Evolutionary conservation across 208 protist species (phyloP).

Genomic region (Tritrichomonas foetus): DNA sequence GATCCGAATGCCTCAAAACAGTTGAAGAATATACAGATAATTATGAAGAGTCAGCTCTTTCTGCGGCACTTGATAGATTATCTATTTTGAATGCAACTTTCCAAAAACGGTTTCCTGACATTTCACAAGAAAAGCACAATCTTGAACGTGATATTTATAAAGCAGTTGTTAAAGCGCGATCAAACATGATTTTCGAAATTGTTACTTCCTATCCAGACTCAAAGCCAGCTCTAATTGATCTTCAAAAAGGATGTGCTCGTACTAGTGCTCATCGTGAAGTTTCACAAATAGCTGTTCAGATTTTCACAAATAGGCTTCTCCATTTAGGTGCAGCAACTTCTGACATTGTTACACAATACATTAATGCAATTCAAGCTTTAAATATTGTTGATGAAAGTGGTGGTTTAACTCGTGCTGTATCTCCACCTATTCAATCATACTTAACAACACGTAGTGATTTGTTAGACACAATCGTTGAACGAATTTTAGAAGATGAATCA

Average conservation of each 20-base stretch:
- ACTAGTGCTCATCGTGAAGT: background rate
- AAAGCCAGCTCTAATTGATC: background rate
- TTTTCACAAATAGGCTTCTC: background rate
- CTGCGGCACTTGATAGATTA: background rate
- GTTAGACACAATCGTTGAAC: background rate
- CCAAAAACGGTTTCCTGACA: background rate
- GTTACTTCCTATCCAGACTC: slow-evolving; percentile 33
- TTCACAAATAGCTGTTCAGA: background rate
- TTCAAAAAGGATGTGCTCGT: background rate
- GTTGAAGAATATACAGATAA: background rate
- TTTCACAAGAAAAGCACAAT: background rate
- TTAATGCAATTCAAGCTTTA: slow-evolving; percentile 29
- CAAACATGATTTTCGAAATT: slow-evolving; percentile 33
- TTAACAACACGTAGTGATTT: background rate
- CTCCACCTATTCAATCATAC: slow-evolving; percentile 11
- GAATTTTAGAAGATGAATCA: slow-evolving; percentile 9
- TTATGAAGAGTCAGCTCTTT: background rate
- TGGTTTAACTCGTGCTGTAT: slow-evolving; percentile 22
- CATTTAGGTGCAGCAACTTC: slow-evolving; percentile 29
- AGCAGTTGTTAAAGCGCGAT: background rate
- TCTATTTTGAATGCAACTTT: background rate
- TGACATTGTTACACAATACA: slow-evolving; percentile 35
- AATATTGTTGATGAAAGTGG: slow-evolving; percentile 41
- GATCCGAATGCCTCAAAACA: background rate
- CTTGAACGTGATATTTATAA: background rate